Percentiles rank a stretch among this genome's conserved stretches.
Evolutionary conservation across 2,329 filamentous ascomycete species (phyloP).

Genomic region (Neopestalotiopsis sp.): DNA sequence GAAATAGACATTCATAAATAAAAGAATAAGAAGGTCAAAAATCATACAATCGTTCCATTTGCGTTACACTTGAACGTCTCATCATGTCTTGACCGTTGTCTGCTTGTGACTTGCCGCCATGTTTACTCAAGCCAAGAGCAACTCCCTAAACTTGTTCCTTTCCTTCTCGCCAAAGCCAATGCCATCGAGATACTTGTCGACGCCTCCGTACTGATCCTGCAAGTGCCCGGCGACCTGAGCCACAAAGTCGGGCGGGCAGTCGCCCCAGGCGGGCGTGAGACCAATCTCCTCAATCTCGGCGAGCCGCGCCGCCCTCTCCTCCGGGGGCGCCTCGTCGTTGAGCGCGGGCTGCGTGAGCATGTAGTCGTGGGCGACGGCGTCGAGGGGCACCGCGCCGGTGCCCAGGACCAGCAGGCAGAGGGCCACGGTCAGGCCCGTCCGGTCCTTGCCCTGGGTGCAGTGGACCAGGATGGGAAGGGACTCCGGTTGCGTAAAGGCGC

Average conservation of each 20-base stretch:
- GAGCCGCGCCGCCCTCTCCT: constrained; percentile 67
- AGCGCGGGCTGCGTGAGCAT: constrained; percentile 66
- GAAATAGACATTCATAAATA: constrained; percentile 46
- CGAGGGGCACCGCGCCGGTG: constrained; percentile 47
- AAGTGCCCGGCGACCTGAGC: constrained; percentile 62
- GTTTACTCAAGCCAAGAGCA: constrained; percentile 44
- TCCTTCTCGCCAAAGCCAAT: constrained; percentile 62
- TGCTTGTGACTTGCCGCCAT: neutral
- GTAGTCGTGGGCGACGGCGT: constrained; percentile 76
- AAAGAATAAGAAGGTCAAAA: neutral
- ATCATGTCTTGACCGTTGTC: neutral
- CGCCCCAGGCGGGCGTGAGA: constrained; percentile 74
- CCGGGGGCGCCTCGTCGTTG: constrained; percentile 28
- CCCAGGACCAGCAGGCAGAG: constrained; percentile 70
- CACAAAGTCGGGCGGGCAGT: constrained; percentile 71
- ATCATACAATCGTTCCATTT: neutral
- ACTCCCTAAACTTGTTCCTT: constrained; percentile 46
- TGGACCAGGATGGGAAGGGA: constrained; percentile 74
- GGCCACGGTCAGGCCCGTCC: constrained; percentile 75
- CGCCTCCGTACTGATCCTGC: constrained; percentile 66
- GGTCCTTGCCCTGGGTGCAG: constrained; percentile 90
- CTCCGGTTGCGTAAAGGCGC: constrained; percentile 49
- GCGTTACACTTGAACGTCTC: neutral
- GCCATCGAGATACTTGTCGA: constrained; percentile 67
- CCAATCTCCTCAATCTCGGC: constrained; percentile 74